Evolutionary conservation across 306 rosid genomes (phyloP).

Genomic region (Benincasa hispida): DNA sequence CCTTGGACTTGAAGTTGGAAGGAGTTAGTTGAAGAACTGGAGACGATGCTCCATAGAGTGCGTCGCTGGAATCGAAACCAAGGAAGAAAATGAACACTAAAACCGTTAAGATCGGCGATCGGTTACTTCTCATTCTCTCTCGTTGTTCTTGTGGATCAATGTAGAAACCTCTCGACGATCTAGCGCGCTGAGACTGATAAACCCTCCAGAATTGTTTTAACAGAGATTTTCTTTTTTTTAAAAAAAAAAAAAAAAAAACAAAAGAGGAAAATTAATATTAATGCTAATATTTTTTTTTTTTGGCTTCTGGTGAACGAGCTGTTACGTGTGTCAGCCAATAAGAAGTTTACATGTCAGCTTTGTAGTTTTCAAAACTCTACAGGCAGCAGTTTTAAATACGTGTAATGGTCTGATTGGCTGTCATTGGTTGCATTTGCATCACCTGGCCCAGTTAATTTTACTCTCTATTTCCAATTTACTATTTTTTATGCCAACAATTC

Average conservation of each 20-base stretch:
- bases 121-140: constrained; percentile 13
- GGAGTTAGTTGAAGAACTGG: constrained; percentile 90
- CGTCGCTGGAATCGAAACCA: constrained; percentile 29
- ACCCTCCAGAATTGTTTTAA: background rate
- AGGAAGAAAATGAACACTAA: constrained; percentile 15
- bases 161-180: constrained; percentile 18
- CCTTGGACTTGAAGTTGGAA: constrained; percentile 96
- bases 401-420: background rate
- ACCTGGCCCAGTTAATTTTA: background rate
- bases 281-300: background rate
- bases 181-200: background rate
- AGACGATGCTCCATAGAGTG: constrained; percentile 80
- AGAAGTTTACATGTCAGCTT: constrained; percentile 24
- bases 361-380: background rate
- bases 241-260: no score
- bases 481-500: no score
- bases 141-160: constrained; percentile 7
- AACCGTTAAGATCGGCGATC: constrained; percentile 9
- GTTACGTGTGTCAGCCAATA: constrained; percentile 60
- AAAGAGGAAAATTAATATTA: no score
- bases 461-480: background rate
- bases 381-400: background rate
- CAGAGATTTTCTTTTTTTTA: background rate
- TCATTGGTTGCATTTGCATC: background rate
- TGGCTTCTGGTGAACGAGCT: background rate